phyloP scores from a whole-genome alignment of 2,329 filamentous ascomycete species.

The Xylaria digitata region DNA sequence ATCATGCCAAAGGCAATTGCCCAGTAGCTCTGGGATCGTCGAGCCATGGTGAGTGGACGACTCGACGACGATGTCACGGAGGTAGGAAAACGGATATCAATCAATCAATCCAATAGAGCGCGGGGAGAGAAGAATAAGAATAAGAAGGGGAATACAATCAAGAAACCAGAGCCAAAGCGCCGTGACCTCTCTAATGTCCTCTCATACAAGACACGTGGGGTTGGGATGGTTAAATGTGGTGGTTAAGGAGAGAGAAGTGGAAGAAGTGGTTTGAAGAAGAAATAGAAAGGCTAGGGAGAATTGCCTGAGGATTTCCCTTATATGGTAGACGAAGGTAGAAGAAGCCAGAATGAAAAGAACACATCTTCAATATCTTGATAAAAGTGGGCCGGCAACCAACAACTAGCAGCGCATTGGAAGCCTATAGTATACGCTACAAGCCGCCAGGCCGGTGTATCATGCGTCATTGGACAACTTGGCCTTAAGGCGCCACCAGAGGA shows the following conservation, averaged over 20 bases:
- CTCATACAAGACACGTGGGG: slow-evolving; percentile 30
- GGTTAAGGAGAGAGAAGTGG: slow-evolving; percentile 40
- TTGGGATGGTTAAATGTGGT: slow-evolving; percentile 32
- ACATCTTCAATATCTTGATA: slow-evolving; percentile 48
- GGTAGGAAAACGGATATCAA: slow-evolving; percentile 27
- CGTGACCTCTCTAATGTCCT: slow-evolving; percentile 43
- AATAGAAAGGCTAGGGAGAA: slow-evolving; percentile 25
- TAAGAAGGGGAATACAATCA: slow-evolving; percentile 29
- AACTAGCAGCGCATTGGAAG: slow-evolving; percentile 1
- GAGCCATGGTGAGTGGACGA: slow-evolving; percentile 57
- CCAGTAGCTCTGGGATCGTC: slow-evolving; percentile 73
- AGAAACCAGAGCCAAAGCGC: slow-evolving; percentile 40
- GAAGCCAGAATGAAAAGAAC: slow-evolving; percentile 46
- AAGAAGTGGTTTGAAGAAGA: slow-evolving; percentile 33
- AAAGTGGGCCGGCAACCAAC: slow-evolving; percentile 41
- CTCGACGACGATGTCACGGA: slow-evolving; percentile 33
- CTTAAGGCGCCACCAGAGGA: slow-evolving; percentile 13
- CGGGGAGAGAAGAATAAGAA: neutral
- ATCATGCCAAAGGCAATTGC: slow-evolving; percentile 86
- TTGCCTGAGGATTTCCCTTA: slow-evolving; percentile 45
- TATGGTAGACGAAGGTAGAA: slow-evolving; percentile 45
- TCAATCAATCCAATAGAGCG: slow-evolving; percentile 7
- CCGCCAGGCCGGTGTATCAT: slow-evolving; percentile 25
- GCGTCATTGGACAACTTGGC: slow-evolving; percentile 38
- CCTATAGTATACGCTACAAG: neutral